Evolutionary conservation across 495 filamentous ascomycete species (phyloP).

Genomic region (Aspergillus bridgeri): DNA sequence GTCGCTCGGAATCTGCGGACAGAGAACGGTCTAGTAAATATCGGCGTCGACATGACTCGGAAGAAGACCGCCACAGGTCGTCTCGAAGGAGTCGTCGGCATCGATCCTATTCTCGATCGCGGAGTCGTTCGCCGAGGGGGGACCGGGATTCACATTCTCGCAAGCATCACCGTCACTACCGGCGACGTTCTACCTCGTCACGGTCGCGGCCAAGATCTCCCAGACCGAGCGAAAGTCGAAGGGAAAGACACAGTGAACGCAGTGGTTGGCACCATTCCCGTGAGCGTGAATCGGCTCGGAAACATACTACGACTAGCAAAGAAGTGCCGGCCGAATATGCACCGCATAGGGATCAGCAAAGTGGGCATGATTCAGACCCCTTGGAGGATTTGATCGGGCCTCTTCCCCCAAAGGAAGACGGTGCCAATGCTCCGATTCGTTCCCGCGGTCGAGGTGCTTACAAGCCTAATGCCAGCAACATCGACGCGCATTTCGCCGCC

Average conservation of each 20-base stretch:
- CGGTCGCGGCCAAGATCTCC: slow-evolving; percentile 32
- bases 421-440: slow-evolving; percentile 35
- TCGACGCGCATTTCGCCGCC: slow-evolving; percentile 74
- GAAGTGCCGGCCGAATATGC: neutral
- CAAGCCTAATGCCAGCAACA: slow-evolving; percentile 54
- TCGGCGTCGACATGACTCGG: slow-evolving; percentile 22
- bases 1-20: slow-evolving; percentile 27
- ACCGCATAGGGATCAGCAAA: too few species aligned
- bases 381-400: slow-evolving; percentile 80
- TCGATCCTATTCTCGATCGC: slow-evolving; percentile 33
- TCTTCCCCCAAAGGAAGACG: slow-evolving; percentile 51
- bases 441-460: slow-evolving; percentile 76
- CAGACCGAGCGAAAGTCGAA: slow-evolving; percentile 12
- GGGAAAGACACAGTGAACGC: slow-evolving; percentile 6
- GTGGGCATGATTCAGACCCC: slow-evolving; percentile 63
- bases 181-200: slow-evolving; percentile 24
- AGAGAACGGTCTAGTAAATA: slow-evolving; percentile 30
- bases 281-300: slow-evolving; percentile 12
- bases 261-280: slow-evolving; percentile 6
- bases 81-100: slow-evolving; percentile 21
- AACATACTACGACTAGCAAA: slow-evolving; percentile 4
- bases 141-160: slow-evolving; percentile 20
- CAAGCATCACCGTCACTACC: slow-evolving; percentile 25
- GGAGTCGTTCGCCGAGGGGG: slow-evolving; percentile 32
- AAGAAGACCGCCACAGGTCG: slow-evolving; percentile 18